phyloP scores from a whole-genome alignment of 1,284 basidiomycete species.

The Termitomyces sp. region DNA sequence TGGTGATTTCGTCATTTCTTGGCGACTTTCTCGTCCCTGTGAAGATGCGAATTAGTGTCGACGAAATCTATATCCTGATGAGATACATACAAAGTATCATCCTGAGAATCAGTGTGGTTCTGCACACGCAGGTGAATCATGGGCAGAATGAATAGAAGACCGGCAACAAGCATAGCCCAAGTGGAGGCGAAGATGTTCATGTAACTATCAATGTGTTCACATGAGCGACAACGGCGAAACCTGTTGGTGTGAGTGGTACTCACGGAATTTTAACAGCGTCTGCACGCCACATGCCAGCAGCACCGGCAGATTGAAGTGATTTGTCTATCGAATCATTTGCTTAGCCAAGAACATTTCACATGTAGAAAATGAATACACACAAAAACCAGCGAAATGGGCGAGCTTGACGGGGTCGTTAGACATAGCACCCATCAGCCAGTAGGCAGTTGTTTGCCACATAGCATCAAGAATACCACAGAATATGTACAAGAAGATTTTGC shows the following conservation, averaged over 20 bases:
- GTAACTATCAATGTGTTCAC: slow-evolving; percentile 30
- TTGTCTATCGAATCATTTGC: slow-evolving; percentile 35
- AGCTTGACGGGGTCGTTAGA: slow-evolving; percentile 55
- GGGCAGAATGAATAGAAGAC: slow-evolving; percentile 46
- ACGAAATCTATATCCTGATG: not conserved
- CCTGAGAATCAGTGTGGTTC: slow-evolving; percentile 41
- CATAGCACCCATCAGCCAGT: slow-evolving; percentile 61
- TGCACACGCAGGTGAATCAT: slow-evolving; percentile 53
- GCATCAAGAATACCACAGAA: slow-evolving; percentile 55
- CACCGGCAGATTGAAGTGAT: slow-evolving; percentile 52
- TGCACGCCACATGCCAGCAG: slow-evolving; percentile 46
- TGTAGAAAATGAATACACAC: slow-evolving; percentile 27
- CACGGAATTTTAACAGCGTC: slow-evolving; percentile 43
- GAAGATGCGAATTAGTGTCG: not conserved
- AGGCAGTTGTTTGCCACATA: slow-evolving; percentile 57
- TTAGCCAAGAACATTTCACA: not conserved
- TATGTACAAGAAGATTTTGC: slow-evolving; percentile 55
- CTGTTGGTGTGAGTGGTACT: slow-evolving; percentile 15
- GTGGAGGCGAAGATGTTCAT: slow-evolving; percentile 54
- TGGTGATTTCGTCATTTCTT: not conserved
- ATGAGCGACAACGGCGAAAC: not conserved
- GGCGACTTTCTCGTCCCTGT: slow-evolving; percentile 6
- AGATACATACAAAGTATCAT: slow-evolving; percentile 39
- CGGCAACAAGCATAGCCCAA: slow-evolving; percentile 45
- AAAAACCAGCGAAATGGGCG: slow-evolving; percentile 52